Evolutionary conservation across 805 yeast species (phyloP).

Genomic region (Saturnispora besseyi): DNA sequence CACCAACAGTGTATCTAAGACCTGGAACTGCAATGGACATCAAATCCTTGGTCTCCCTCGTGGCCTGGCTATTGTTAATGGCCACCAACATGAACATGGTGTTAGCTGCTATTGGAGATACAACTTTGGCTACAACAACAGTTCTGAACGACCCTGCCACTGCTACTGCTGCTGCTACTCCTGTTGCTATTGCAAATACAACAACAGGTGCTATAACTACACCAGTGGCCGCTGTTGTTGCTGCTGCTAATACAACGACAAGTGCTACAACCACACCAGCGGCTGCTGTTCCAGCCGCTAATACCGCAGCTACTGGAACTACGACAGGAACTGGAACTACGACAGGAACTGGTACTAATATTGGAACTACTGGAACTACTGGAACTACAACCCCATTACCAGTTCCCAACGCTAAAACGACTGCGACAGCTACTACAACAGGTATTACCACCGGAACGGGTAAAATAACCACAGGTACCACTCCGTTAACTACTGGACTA

Average conservation of each 20-base stretch:
- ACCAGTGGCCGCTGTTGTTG: constrained; percentile 5
- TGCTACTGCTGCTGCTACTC: constrained; percentile 9
- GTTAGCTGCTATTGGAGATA: not conserved
- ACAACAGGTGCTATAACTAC: constrained; percentile 4
- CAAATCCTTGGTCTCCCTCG: not conserved
- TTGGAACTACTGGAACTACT: constrained; percentile 23
- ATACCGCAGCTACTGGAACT: not conserved
- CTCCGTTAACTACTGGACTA: not conserved
- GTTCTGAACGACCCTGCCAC: constrained; percentile 12
- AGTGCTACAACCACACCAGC: constrained; percentile 7
- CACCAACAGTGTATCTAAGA: too few relatives aligned
- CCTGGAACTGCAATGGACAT: not conserved
- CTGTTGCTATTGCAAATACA: constrained; percentile 10
- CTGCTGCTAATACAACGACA: constrained; percentile 5
- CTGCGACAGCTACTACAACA: not conserved
- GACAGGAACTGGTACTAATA: constrained; percentile 16
- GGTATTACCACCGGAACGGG: not conserved
- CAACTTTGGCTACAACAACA: constrained; percentile 15
- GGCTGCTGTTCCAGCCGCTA: not conserved
- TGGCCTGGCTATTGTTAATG: not conserved
- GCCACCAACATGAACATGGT: not conserved
- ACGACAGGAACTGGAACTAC: constrained; percentile 12
- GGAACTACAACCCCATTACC: constrained; percentile 16
- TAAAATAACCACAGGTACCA: not conserved
- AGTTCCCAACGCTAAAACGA: not conserved